phyloP scores from a whole-genome alignment of 2,329 filamentous ascomycete species.

The Trichoderma koningiopsis region DNA sequence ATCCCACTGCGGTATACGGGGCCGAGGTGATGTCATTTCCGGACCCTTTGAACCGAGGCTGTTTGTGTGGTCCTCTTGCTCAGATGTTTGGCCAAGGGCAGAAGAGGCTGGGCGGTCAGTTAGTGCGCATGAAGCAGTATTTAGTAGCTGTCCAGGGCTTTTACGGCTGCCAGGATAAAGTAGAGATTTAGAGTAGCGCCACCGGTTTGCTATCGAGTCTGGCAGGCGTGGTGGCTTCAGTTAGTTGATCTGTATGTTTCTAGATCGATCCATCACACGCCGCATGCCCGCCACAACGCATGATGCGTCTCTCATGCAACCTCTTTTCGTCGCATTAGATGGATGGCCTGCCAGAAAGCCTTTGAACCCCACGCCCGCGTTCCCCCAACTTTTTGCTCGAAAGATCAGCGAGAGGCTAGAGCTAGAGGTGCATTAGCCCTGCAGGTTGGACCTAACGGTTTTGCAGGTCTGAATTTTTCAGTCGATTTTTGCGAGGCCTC shows the following conservation, averaged over 20 bases:
- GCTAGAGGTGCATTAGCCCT: background rate
- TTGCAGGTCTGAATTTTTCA: background rate
- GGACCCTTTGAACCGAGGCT: conserved; percentile 10
- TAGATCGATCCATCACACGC: background rate
- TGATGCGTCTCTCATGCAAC: background rate
- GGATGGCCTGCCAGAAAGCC: background rate
- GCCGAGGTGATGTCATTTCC: conserved; percentile 13
- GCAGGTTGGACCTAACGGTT: background rate
- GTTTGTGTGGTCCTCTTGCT: background rate
- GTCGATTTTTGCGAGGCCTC: background rate
- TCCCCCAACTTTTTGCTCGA: background rate
- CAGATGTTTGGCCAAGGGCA: background rate
- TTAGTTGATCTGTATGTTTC: background rate
- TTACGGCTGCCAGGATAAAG: background rate
- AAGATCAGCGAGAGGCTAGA: conserved; percentile 6
- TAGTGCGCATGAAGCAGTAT: background rate
- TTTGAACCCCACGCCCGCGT: background rate
- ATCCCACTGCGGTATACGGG: background rate
- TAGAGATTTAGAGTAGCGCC: background rate
- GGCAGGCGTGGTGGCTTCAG: background rate
- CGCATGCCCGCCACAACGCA: background rate
- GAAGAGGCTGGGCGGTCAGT: background rate
- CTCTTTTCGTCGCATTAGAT: background rate
- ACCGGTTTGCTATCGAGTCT: background rate
- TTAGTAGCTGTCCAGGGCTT: background rate